These are phyloP conservation scores for Gorgonomyces haynaldii DNA, from an alignment of 192 early-diverging fungal genomes.

Conservation along the genomic window DNA sequence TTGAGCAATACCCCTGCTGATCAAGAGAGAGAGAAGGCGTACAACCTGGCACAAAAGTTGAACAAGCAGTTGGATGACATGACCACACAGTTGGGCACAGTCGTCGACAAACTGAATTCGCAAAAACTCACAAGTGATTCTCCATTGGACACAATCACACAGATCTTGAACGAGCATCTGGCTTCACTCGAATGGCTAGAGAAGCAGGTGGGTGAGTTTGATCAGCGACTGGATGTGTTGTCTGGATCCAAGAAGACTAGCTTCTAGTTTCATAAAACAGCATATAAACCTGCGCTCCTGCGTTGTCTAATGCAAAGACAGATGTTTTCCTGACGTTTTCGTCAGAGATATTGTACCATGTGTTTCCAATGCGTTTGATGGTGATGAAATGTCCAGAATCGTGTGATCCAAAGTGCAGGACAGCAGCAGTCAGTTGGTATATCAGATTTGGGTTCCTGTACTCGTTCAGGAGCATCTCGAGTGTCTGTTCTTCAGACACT, in stretches of 20 bases:
- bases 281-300: too few relatives aligned
- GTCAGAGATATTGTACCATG: conserved; percentile 63
- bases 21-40: conserved; percentile 75
- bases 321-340: too few relatives aligned
- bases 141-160: conserved; percentile 64
- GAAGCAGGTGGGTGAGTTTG: conserved; percentile 39
- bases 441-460: conserved; percentile 10
- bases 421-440: conserved; percentile 67
- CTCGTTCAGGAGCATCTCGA: conserved; percentile 18
- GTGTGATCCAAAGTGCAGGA: conserved; percentile 78
- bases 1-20: conserved; percentile 44
- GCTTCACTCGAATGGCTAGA: conserved; percentile 92
- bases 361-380: conserved; percentile 16
- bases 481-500: conserved; percentile 1
- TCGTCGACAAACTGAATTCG: conserved; percentile 82
- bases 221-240: too few relatives aligned
- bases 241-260: too few relatives aligned
- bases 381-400: conserved; percentile 85
- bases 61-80: conserved; percentile 83
- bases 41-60: conserved; percentile 72
- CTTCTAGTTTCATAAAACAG: too few relatives aligned
- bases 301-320: too few relatives aligned
- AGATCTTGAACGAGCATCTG: conserved; percentile 85
- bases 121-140: conserved; percentile 27
- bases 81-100: conserved; percentile 56